Conservation (phyloP, 176 grass and related monocot species). For the Urochloa ruziziensis region DNA sequence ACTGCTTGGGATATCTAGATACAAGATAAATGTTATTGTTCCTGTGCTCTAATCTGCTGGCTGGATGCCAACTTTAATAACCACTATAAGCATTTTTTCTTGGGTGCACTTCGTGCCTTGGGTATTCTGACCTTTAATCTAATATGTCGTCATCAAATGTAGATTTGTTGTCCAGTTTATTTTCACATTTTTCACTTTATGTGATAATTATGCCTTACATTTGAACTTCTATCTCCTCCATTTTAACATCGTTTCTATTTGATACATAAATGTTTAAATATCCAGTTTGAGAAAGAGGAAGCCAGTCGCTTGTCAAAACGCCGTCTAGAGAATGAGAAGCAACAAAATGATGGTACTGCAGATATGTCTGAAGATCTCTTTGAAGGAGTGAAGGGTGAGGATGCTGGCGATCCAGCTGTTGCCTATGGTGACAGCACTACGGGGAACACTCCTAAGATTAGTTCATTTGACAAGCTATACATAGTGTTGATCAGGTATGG, state of each 20-base stretch:
- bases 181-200: conserved; percentile 9
- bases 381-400: conserved; percentile 77
- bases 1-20: not conserved
- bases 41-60: not conserved
- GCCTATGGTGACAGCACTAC: conserved; percentile 62
- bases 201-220: conserved; percentile 3
- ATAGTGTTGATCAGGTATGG: conserved; percentile 80
- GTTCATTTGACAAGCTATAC: conserved; percentile 70
- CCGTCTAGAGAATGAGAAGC: conserved; percentile 54
- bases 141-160: not conserved
- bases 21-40: not conserved
- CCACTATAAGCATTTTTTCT: not conserved
- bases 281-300: conserved; percentile 73
- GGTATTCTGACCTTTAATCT: not conserved
- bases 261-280: conserved; percentile 26
- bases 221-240: conserved; percentile 1
- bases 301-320: conserved; percentile 55
- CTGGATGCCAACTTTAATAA: not conserved
- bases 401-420: conserved; percentile 60
- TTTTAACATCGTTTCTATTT: conserved; percentile 23
- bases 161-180: not conserved
- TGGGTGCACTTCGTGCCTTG: not conserved
- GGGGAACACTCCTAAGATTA: conserved; percentile 62
- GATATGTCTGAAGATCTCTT: conserved; percentile 94
- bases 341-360: conserved; percentile 48